These are phyloP conservation scores for Rhodosporidiobolus sp. DNA, from an alignment of 768 basidiomycete genomes.

Conservation along the genomic window DNA sequence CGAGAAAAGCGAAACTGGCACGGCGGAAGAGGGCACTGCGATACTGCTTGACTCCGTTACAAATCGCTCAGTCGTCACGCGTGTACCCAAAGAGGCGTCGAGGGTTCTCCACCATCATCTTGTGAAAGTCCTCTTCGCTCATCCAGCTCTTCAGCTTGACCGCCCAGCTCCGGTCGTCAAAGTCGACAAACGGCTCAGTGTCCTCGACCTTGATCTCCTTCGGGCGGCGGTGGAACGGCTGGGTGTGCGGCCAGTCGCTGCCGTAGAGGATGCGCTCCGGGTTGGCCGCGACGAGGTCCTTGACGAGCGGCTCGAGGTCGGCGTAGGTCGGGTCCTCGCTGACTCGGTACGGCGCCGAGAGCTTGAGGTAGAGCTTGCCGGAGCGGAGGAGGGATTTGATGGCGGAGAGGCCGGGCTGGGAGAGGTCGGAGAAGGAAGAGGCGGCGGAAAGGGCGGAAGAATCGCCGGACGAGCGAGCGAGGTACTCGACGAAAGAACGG, in stretches of 20 bases:
- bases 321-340: constrained; percentile 28
- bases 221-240: constrained; percentile 28
- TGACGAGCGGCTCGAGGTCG: constrained; percentile 36
- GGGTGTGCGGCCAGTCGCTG: constrained; percentile 41
- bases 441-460: not conserved
- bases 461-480: not conserved
- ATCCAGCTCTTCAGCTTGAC: constrained; percentile 37
- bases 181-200: constrained; percentile 23
- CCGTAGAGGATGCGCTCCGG: constrained; percentile 38
- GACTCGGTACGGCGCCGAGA: constrained; percentile 39
- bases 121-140: constrained; percentile 31
- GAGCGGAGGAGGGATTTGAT: constrained; percentile 6
- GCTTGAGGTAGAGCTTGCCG: constrained; percentile 38
- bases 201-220: constrained; percentile 7
- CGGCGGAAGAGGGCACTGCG: too few species aligned
- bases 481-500: not conserved
- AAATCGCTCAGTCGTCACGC: constrained; percentile 6
- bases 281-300: constrained; percentile 37
- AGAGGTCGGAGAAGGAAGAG: constrained; percentile 17
- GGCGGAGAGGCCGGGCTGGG: constrained; percentile 33
- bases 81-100: constrained; percentile 7
- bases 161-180: constrained; percentile 36
- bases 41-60: too few species aligned
- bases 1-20: too few species aligned
- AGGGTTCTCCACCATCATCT: constrained; percentile 36